Evolutionary conservation across 305 asterid genomes (phyloP).

Genomic region (Nicotiana rustica): DNA sequence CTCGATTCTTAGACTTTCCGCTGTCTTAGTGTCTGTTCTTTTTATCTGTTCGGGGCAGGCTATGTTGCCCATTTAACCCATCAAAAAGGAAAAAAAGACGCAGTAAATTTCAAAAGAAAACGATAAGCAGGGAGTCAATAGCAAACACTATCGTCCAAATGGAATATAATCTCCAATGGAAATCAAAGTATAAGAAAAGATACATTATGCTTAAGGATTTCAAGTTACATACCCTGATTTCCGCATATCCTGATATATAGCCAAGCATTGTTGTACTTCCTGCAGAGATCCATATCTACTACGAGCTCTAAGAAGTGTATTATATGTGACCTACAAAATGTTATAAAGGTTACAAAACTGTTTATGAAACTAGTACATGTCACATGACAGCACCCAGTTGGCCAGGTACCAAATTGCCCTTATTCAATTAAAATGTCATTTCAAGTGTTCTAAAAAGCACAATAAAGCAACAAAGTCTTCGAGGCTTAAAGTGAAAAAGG

Average conservation of each 20-base stretch:
- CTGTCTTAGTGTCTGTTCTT: neutral
- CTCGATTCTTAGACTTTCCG: neutral
- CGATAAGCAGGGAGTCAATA: neutral
- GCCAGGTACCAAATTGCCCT: neutral
- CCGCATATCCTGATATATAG: conserved; percentile 90
- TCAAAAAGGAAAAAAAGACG: conserved; percentile 1
- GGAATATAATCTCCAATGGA: neutral
- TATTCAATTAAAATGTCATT: neutral
- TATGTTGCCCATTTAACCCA: conserved; percentile 1
- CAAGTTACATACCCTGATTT: conserved; percentile 78
- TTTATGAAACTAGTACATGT: neutral
- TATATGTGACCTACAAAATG: conserved; percentile 78
- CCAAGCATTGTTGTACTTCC: conserved; percentile 89
- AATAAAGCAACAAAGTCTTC: no score
- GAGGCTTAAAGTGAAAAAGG: no score
- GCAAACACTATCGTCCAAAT: neutral
- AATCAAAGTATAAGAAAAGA: conserved; percentile 10
- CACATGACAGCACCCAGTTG: neutral
- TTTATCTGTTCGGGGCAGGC: neutral
- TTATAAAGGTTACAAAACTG: neutral
- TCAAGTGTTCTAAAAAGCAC: no score
- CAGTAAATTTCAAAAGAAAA: neutral
- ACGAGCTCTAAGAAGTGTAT: conserved; percentile 90
- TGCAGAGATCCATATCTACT: conserved; percentile 75
- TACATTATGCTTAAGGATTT: conserved; percentile 27